Percentiles rank a stretch among this genome's conserved stretches.
Conservation (phyloP, 2,329 filamentous ascomycete species). For the Claviceps sp. region DNA sequence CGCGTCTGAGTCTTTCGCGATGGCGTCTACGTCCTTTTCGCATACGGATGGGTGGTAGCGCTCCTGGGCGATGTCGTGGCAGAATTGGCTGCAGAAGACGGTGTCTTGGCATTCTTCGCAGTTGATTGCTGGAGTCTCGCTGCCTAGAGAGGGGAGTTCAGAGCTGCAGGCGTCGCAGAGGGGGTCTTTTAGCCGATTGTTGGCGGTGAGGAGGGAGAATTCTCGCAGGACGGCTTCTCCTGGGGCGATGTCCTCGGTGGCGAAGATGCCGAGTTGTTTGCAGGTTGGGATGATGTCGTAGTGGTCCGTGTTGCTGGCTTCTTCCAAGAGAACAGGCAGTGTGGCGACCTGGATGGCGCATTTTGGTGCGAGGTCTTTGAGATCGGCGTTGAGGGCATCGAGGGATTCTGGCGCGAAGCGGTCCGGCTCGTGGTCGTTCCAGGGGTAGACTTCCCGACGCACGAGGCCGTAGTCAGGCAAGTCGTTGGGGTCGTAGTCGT, state of each 20-base stretch:
- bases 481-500: conserved; percentile 34
- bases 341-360: conserved; percentile 66
- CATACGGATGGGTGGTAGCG: conserved; percentile 53
- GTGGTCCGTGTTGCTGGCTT: conserved; percentile 34
- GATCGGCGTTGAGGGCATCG: conserved; percentile 54
- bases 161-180: conserved; percentile 83
- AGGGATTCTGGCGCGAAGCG: conserved; percentile 58
- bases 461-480: conserved; percentile 59
- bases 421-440: conserved; percentile 56
- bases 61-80: conserved; percentile 42
- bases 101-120: conserved; percentile 52
- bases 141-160: conserved; percentile 48
- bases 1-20: conserved; percentile 50
- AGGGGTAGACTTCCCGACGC: conserved; percentile 56
- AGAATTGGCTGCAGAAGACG: conserved; percentile 50
- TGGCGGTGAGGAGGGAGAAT: conserved; percentile 75
- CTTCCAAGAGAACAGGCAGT: conserved; percentile 56
- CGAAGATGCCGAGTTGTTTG: conserved; percentile 81
- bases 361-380: conserved; percentile 60
- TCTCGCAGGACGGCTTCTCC: conserved; percentile 70
- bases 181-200: conserved; percentile 73
- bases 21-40: conserved; percentile 51
- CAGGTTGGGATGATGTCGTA: conserved; percentile 44
- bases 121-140: conserved; percentile 31
- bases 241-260: conserved; percentile 62